phyloP scores from a whole-genome alignment of 768 basidiomycete species.

The Mycena vulgaris region DNA sequence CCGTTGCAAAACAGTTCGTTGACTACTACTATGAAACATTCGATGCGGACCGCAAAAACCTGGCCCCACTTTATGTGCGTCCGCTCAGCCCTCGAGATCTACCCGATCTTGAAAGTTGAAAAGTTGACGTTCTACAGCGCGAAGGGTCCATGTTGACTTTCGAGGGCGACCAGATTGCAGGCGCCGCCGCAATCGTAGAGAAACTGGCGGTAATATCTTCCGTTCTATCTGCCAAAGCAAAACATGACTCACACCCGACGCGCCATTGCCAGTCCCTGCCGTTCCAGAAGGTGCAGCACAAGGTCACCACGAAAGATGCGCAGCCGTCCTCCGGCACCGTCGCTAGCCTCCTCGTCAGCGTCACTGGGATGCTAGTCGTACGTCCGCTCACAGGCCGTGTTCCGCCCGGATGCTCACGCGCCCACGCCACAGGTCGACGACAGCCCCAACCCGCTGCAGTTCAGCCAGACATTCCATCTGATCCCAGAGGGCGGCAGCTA shows the following conservation, averaged over 20 bases:
- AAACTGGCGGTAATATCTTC: constrained; percentile 68
- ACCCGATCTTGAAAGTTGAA: constrained; percentile 38
- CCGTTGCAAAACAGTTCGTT: constrained; percentile 84
- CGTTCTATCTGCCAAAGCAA: not conserved
- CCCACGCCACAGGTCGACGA: constrained; percentile 80
- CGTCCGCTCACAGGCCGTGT: constrained; percentile 64
- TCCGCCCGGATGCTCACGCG: not conserved
- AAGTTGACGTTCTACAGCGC: constrained; percentile 66
- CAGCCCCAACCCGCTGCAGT: constrained; percentile 82
- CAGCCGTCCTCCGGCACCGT: constrained; percentile 77
- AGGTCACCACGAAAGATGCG: constrained; percentile 66
- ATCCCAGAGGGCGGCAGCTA: constrained; percentile 80
- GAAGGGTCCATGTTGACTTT: constrained; percentile 87
- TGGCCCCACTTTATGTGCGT: constrained; percentile 86
- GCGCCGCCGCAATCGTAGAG: constrained; percentile 69
- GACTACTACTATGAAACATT: constrained; percentile 90
- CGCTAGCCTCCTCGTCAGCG: constrained; percentile 52
- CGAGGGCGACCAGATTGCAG: constrained; percentile 75
- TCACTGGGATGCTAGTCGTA: constrained; percentile 62
- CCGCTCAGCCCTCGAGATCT: constrained; percentile 43
- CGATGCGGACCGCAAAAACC: constrained; percentile 69
- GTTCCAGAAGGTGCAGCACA: constrained; percentile 87
- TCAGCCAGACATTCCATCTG: constrained; percentile 95
- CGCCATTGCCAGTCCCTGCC: constrained; percentile 65
- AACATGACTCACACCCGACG: not conserved